Percentiles rank a stretch among this genome's conserved stretches.
These are phyloP conservation scores for Fusarium penzigii DNA, from an alignment of 2,329 filamentous ascomycete genomes.

Conservation along the genomic window DNA sequence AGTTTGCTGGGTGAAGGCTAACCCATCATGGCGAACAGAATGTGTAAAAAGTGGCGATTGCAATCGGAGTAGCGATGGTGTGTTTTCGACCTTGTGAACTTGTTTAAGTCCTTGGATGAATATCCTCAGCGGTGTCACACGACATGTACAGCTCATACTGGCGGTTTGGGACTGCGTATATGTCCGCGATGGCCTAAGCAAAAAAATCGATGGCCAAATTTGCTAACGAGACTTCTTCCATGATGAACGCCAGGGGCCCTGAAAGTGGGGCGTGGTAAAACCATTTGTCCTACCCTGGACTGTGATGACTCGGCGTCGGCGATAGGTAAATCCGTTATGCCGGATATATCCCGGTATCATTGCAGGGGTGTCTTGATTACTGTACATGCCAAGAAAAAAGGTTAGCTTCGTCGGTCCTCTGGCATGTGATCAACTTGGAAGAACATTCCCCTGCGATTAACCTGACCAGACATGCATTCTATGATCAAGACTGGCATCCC, in stretches of 20 bases:
- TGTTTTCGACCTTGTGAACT: constrained; percentile 36
- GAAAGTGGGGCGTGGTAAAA: constrained; percentile 27
- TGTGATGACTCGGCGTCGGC: no score
- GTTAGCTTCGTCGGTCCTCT: no score
- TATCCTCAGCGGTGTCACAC: constrained; percentile 45
- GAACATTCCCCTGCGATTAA: no score
- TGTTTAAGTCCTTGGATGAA: constrained; percentile 50
- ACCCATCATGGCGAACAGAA: constrained; percentile 12
- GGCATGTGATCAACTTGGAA: no score
- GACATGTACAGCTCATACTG: constrained; percentile 51
- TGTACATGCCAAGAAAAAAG: no score
- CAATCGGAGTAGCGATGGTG: constrained; percentile 17
- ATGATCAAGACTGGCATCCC: no score
- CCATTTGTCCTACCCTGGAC: no score
- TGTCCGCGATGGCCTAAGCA: constrained; percentile 7
- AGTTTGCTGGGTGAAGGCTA: constrained; percentile 20
- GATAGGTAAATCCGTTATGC: no score
- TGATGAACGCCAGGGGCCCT: constrained; percentile 19
- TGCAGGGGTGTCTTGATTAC: no score
- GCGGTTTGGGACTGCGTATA: constrained; percentile 4
- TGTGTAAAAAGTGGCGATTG: constrained; percentile 8
- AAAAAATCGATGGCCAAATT: constrained; percentile 28
- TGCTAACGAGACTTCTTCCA: constrained; percentile 21
- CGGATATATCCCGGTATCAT: no score
- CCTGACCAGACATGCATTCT: no score